Percentiles rank a stretch among this genome's conserved stretches.
phyloP scores from a whole-genome alignment of 441 rosid genomes.

The Erodium chrysanthum region DNA sequence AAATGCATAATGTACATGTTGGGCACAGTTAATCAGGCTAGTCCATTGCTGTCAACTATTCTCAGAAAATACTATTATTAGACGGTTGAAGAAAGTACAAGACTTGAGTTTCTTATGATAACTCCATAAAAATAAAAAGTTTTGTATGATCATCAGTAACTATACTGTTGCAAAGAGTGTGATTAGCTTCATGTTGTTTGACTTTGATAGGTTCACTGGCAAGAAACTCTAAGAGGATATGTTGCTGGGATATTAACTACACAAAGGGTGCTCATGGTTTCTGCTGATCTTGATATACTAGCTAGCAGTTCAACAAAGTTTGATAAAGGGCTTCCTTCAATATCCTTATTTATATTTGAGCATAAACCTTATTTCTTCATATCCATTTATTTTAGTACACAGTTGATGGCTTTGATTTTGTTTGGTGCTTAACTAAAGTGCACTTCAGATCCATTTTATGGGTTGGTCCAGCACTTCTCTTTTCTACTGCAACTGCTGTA shows the following conservation, averaged over 20 bases:
- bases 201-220: constrained; percentile 76
- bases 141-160: not conserved
- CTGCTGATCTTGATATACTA: constrained; percentile 78
- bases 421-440: constrained; percentile 46
- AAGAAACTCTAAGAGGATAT: constrained; percentile 73
- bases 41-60: not conserved
- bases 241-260: constrained; percentile 94
- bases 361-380: constrained; percentile 10
- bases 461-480: constrained; percentile 97
- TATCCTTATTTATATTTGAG: constrained; percentile 45
- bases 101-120: not conserved
- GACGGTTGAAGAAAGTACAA: not conserved
- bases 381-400: not conserved
- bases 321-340: constrained; percentile 94
- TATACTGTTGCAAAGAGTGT: not conserved
- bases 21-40: not conserved
- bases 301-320: constrained; percentile 73
- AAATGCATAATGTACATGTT: not conserved
- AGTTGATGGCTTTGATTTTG: constrained; percentile 20
- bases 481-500: constrained; percentile 80
- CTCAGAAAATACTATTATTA: not conserved
- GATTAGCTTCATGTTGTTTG: not conserved
- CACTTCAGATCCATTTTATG: constrained; percentile 92
- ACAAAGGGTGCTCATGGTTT: constrained; percentile 80
- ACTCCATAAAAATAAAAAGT: not conserved